Base-by-base conservation (phyloP, 768 basidiomycete genomes). In the Dioszegia crocea region DNA sequence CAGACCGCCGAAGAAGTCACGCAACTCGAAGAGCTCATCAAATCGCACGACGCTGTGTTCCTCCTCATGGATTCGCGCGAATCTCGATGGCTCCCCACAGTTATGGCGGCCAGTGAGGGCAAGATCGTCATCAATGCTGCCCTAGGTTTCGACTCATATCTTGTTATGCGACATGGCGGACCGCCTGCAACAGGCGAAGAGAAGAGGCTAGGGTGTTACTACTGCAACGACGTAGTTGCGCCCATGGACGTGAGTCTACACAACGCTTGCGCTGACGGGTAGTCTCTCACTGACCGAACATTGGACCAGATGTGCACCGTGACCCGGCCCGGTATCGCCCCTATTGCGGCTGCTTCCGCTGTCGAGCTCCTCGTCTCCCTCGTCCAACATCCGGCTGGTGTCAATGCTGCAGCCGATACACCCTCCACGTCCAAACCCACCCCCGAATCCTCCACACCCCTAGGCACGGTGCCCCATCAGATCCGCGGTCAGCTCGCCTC, bases 241-340 rank as follows among this genome's bases (percentile, higher is more conserved):
- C 93, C 96, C 8, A 84, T 88, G 17, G 93, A 99, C 75, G 93
- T 94, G 79, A 71, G 82, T 77, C 14, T 11, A 26, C 1, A 17
- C 40, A 1, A 27, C 10, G 14, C 12, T 8, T 17, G 24, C 44
- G 38, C 41, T 54, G 44, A 46, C 17, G 19, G 17, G 10, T 62
- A 83, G 86, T 84, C 84, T 2, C 77, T 88, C 41, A 88, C 88
- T 0, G 94, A 98, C 74, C 83, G 92, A 40, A 94, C 93, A 3
- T 83, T 98, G 14, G 96, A 98, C 75, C 94, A 98, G 75, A 97
- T 97, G 94, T 99, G 96, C 74, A 98, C 96, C 0, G 96, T 99
- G 29, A 97, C 94, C 0, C 81, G 96, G 21, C 96, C 96, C 0
- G 94, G 94, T 0, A 82, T 98, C 1, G 96, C 94, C 0, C 85